These are phyloP conservation scores for Ceratocystis cubensis DNA, from an alignment of 2,329 filamentous ascomycete genomes.

Conservation along the genomic window DNA sequence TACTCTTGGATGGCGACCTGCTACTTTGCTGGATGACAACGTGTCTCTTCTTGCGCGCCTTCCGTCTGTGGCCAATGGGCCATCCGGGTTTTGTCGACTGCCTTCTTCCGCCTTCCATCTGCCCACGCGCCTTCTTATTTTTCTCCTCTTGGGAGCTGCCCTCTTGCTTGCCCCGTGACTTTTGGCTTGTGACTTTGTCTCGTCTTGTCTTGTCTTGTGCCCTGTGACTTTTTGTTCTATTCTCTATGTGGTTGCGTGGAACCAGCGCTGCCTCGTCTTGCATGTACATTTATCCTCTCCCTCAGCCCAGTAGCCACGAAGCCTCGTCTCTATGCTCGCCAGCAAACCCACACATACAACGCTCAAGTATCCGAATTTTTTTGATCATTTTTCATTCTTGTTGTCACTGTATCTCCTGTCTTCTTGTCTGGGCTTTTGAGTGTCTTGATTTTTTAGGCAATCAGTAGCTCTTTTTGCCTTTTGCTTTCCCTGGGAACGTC, in stretches of 20 bases:
- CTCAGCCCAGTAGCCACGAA: neutral
- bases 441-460: neutral
- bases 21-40: too few species aligned
- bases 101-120: constrained; percentile 1
- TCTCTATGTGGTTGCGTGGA: too few species aligned
- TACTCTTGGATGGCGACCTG: too few species aligned
- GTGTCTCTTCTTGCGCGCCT: neutral
- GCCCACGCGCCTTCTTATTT: neutral
- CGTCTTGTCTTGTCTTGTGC: neutral
- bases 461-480: neutral
- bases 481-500: neutral
- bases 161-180: neutral
- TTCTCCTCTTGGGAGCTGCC: neutral
- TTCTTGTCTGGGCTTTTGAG: neutral
- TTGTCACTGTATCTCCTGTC: neutral
- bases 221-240: neutral
- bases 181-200: neutral
- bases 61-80: neutral
- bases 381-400: constrained; percentile 2
- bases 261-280: too few species aligned
- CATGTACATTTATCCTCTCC: neutral
- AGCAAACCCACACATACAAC: neutral
- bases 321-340: neutral
- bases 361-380: constrained; percentile 1
- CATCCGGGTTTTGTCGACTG: neutral